Percentiles rank a stretch among this genome's conserved stretches.
phyloP scores from a whole-genome alignment of 2,329 filamentous ascomycete genomes.

The Botrytis tulipae region DNA sequence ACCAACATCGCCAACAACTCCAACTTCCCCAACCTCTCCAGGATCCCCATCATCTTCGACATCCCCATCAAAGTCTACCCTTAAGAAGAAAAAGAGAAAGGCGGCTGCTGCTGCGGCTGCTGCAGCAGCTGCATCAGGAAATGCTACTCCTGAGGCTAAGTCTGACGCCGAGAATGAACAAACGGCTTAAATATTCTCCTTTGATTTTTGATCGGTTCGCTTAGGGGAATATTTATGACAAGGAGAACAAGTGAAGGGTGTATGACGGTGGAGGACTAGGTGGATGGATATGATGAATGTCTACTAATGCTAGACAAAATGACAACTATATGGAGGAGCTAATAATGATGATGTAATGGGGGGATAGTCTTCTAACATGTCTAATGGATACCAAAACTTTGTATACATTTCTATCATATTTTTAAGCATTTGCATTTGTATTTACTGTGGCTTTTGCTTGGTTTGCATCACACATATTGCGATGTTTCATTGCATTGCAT shows the following conservation, averaged over 20 bases:
- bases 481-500: neutral
- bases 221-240: neutral
- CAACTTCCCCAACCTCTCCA: conserved; percentile 40
- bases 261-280: neutral
- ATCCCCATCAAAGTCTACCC: conserved; percentile 53
- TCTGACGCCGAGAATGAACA: neutral
- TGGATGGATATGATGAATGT: conserved; percentile 1
- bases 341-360: conserved; percentile 16
- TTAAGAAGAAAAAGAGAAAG: conserved; percentile 6
- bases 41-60: conserved; percentile 38
- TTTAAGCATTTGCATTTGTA: conserved; percentile 3
- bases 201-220: neutral
- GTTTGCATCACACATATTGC: neutral
- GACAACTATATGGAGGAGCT: conserved; percentile 10
- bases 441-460: conserved; percentile 3
- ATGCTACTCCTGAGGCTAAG: neutral
- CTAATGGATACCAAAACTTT: conserved; percentile 6
- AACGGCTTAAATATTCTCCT: neutral
- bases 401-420: conserved; percentile 1
- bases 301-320: conserved; percentile 4
- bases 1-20: conserved; percentile 44
- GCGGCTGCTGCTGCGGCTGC: neutral
- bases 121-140: neutral
- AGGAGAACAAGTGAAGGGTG: neutral
- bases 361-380: conserved; percentile 9